Base-by-base conservation (phyloP, 2,329 filamentous ascomycete species). In the Arthrobotrys entomopaga region DNA sequence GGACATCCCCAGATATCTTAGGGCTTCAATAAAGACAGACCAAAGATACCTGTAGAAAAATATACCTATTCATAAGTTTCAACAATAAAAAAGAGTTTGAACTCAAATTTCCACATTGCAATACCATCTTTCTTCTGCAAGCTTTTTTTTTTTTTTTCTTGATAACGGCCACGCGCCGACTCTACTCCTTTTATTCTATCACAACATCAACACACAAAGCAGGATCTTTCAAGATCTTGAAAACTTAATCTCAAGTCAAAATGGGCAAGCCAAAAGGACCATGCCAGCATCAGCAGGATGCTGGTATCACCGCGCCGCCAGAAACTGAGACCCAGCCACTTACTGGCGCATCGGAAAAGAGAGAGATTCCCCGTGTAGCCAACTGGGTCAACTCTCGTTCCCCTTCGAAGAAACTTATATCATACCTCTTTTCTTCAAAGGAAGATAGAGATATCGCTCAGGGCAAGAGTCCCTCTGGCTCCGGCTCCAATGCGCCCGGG, bases 311-410 rank as follows among this genome's bases (percentile, higher is more conserved):
- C n/a, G 3, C 50, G 5, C n/a, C 57, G 2, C n/a, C 29, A 11
- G 49, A 63, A 4, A 63, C 7, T 56, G 58, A 54, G 3, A 40
- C 46, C 0, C 24, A 59, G 15, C 50, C 63, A 5, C 34, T 60
- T n/a, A 38, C 40, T 13, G 16, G 56, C 16, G 43, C 48, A 20
- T 15, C 38, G 26, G 56, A 46, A 50, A 20, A 61, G 26, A 24
- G 50, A 29, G 63, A 74, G 19, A 49, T 67, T 1, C 63, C 70
- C 0, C 57, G 70, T 2, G 34, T 74, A 29, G 70, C 70, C 0
- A 58, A 59, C 59, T 74, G 70, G 70, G 70, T 67, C 1, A 46
- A 74, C 42, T 74, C 70, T 22, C 70, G 70, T 24, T 67, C 63
- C 5, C 53, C 46, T 10, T 50, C 43, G 5, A 74, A 74, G 20